Evolutionary conservation across 1,284 basidiomycete genomes (phyloP), one percentile per base, ranked within the genome.

Genomic region (Peniophora sp.): DNA sequence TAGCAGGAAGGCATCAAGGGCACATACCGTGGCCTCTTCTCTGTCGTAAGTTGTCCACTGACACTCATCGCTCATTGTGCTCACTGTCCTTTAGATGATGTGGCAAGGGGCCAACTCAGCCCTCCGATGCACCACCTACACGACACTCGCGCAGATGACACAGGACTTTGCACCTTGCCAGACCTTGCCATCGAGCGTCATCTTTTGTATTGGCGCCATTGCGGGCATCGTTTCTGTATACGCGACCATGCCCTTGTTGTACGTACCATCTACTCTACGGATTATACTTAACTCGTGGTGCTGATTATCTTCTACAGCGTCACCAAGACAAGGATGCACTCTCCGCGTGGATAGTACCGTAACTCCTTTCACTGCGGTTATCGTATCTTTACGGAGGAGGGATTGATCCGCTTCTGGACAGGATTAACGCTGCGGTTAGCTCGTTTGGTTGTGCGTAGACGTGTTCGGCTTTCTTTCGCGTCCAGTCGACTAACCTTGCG

Each of bases 301-400:
- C n/a, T n/a, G n/a, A n/a, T n/a, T n/a, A n/a, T n/a, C 49, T 12
- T 39, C 6, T 44, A 34, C 59, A 96, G 92, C 63, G 94, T 98
- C 17, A 83, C 98, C 70, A 98, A 98, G 71, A 98, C 96, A 11
- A 82, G 96, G 41, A 98, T 99, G 96, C 96, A 99, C 66, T 87
- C 91, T 1, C 76, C 94, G 2, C 76, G 81, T 17, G 70, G 78
- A 41, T 83, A 92, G 57, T 99, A 98, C 67, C 79, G 83, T 38
- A 97, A 95, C 64, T 88, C 94, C 1, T 89, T 97, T 70, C 92
- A 97, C 63, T 98, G 95, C 63, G 92, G 84, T 3, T 94, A 94
- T 63, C 78, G 92, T 43, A 94, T 96, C 61, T 83, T 92, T 57
- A 92, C 85, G 0, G 91, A 96, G 66, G 92, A 97, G 63, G 94